Base-by-base conservation (phyloP, 495 filamentous ascomycete genomes). In the Daldinia concentrica region DNA sequence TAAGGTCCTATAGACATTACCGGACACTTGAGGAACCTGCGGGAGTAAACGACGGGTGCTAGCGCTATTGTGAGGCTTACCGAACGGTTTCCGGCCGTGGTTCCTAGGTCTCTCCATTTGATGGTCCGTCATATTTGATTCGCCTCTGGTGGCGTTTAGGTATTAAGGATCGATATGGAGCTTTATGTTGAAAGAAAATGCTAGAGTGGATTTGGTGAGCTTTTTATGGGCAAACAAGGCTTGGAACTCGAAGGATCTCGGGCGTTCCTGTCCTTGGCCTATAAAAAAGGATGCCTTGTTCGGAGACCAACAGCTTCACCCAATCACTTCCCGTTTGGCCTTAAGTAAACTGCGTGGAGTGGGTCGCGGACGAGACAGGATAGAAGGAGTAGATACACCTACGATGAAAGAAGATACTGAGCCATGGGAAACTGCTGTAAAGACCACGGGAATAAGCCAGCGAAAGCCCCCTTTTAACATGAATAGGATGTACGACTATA, bases 221-320 rank as follows among this genome's bases (percentile, higher is more conserved):
- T 24, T 57, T 65, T 57, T 58, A 51, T 45, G 19, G 8, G 1
- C 15, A 52, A 58, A 12, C 1, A 64, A 55, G 62, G 52, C 37
- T 51, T 12, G 29, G 39, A 3, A n/a, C n/a, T 57, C n/a, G 51
- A 17, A 50, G 39, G 62, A 58, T 65, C 62, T 58, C 36, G 17
- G 52, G 39, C 17, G 4, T 52, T 17, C 14, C 19, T 37, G 15
- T 3, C 12, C 58, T 48, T 45, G 19, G 37, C 41, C 62, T 48
- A 37, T 22, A 45, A 19, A 48, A 48, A 48, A 36, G 12, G 26
- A 9, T 30, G 50, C 50, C 50, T 54, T 54, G 26, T 8, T 12
- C 0, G 12, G 26, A 15, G 27, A 54, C 5, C 12, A 54, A 54
- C 7, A 54, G 26, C 30, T 4, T 58, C 4, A 8, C n/a, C 54